A percentile compares a stretch with the other conserved stretches of the same genome.
Conservation (phyloP, 106 monocot genomes). For the Iris macrosiphon region DNA sequence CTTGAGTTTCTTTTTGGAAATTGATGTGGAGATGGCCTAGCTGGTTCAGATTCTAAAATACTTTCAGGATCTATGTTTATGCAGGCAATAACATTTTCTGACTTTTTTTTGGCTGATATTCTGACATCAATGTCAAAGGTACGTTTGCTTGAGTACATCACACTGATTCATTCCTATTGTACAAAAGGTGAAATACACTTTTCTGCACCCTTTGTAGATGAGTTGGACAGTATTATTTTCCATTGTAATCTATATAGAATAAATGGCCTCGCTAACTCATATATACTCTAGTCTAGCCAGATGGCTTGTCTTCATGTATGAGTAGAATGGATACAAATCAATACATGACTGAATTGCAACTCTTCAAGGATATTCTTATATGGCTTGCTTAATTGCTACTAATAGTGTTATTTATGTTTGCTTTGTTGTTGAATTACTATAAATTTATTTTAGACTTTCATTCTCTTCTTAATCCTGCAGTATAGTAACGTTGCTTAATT, state of each 20-base stretch:
- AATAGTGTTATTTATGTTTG: no score
- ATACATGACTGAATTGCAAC: no score
- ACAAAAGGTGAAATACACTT: not conserved
- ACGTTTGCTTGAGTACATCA: conserved; percentile 1
- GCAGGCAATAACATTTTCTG: conserved; percentile 93
- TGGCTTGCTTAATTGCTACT: no score
- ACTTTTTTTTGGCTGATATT: conserved; percentile 98
- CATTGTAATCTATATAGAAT: no score
- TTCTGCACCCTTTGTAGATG: not conserved
- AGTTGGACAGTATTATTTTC: not conserved
- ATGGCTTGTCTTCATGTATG: not conserved
- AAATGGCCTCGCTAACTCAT: no score
- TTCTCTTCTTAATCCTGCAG: no score
- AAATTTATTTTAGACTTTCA: no score
- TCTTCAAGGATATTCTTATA: no score
- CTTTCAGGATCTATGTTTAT: conserved; percentile 9
- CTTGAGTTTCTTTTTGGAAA: no score
- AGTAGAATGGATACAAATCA: not conserved
- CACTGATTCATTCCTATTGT: conserved; percentile 1
- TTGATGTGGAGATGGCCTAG: not conserved
- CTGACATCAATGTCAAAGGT: conserved; percentile 98
- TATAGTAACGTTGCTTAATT: no score
- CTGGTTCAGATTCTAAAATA: not conserved
- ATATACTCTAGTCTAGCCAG: not conserved
- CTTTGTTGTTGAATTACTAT: no score